These are phyloP conservation scores for Bertia moriformis DNA, from an alignment of 2,329 filamentous ascomycete genomes.

Conservation along the genomic window DNA sequence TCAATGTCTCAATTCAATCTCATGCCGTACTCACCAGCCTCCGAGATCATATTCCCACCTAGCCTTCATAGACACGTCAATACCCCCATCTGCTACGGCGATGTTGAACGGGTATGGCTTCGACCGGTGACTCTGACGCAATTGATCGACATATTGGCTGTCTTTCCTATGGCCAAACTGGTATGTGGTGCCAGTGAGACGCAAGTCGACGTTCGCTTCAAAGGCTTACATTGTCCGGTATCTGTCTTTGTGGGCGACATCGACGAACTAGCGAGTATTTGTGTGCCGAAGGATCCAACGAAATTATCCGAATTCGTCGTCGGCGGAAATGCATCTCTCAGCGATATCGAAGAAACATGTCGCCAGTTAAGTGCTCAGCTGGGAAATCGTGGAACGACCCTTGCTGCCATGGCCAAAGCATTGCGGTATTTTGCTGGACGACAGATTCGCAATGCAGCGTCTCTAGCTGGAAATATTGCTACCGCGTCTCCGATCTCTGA, in stretches of 20 bases:
- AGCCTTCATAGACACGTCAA: conserved; percentile 69
- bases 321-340: conserved; percentile 82
- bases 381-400: conserved; percentile 69
- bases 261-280: conserved; percentile 69
- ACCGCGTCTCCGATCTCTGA: conserved; percentile 95
- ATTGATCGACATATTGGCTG: conserved; percentile 78
- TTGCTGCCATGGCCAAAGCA: conserved; percentile 83
- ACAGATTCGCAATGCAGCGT: conserved; percentile 95
- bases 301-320: conserved; percentile 53
- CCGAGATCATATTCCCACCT: conserved; percentile 88
- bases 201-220: conserved; percentile 97
- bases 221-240: conserved; percentile 75
- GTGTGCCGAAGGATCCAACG: conserved; percentile 54
- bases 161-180: conserved; percentile 74
- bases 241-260: conserved; percentile 93
- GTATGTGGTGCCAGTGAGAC: conserved; percentile 95
- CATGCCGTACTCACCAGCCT: conserved; percentile 86
- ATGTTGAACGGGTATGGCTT: conserved; percentile 89
- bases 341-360: conserved; percentile 77
- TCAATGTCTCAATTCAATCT: conserved; percentile 56
- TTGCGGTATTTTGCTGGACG: conserved; percentile 87
- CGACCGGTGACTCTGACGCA: conserved; percentile 76
- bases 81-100: conserved; percentile 73
- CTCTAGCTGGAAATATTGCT: conserved; percentile 82
- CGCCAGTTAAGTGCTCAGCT: conserved; percentile 63